These are phyloP conservation scores for Lyophyllum shimeji DNA, from an alignment of 768 basidiomycete genomes.

Conservation along the genomic window DNA sequence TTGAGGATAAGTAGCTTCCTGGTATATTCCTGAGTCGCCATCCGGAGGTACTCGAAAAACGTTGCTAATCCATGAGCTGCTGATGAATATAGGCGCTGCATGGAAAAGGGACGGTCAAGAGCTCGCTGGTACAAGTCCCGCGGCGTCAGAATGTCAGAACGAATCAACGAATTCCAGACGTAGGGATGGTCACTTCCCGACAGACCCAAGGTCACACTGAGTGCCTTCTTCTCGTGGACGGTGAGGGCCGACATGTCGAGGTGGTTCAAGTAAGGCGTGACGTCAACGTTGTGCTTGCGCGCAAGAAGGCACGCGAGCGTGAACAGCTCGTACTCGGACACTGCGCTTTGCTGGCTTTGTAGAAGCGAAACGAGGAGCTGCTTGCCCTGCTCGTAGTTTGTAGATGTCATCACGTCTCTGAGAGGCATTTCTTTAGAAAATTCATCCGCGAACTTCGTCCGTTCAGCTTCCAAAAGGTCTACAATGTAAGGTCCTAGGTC, in stretches of 20 bases:
- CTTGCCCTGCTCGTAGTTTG: slow-evolving; percentile 36
- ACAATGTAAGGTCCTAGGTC: slow-evolving; percentile 45
- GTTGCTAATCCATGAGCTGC: slow-evolving; percentile 46
- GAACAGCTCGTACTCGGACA: slow-evolving; percentile 65
- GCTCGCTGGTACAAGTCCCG: slow-evolving; percentile 51
- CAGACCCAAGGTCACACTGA: slow-evolving; percentile 42
- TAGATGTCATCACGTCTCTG: slow-evolving; percentile 19
- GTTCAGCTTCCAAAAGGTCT: slow-evolving; percentile 48
- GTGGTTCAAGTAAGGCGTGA: slow-evolving; percentile 46
- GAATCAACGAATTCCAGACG: slow-evolving; percentile 64
- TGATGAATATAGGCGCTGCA: slow-evolving; percentile 65
- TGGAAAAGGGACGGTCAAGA: slow-evolving; percentile 49
- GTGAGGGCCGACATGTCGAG: slow-evolving; percentile 59
- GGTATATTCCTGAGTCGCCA: slow-evolving; percentile 55
- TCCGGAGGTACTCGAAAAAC: slow-evolving; percentile 62
- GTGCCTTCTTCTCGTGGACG: slow-evolving; percentile 50
- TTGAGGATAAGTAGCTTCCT: slow-evolving; percentile 59
- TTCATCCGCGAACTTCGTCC: slow-evolving; percentile 41
- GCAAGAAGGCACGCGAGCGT: slow-evolving; percentile 48
- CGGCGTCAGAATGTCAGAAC: slow-evolving; percentile 55
- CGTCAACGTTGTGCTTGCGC: slow-evolving; percentile 41
- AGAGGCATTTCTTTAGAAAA: slow-evolving; percentile 34
- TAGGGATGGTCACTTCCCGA: slow-evolving; percentile 40
- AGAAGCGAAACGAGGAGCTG: slow-evolving; percentile 45
- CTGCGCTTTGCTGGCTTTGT: slow-evolving; percentile 47